Evolutionary conservation across 345 rosid species (phyloP), one percentile per base, ranked within the genome.

Genomic region (Salix exigua): DNA sequence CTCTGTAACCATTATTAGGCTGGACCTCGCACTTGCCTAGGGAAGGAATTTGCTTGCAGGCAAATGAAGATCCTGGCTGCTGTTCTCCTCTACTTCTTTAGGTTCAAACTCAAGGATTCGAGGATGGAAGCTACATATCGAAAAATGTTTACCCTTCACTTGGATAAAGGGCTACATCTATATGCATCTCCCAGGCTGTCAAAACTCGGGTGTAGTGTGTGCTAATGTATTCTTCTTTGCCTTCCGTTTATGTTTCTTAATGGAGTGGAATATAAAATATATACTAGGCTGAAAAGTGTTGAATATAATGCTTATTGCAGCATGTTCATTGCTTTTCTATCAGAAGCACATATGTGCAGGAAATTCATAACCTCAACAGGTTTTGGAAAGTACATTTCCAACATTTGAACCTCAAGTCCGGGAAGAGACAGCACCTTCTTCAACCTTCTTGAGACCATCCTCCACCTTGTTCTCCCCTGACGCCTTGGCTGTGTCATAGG

Each of bases 111-210:
- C n/a, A 74, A 66, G 35, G 80, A 86, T 65, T 83, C 63, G 77
- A 83, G 37, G 3, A 79, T 73, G 6, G 81, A 71, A 77, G 82
- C 77, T 2, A 68, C 78, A 4, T 83, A 83, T 48, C 31, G 85
- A 55, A 79, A 84, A 40, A 81, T 81, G 88, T 81, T 83, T 75
- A 85, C 88, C 0, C 86, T 87, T 80, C 84, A 85, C 75, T 77
- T 85, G 81, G 85, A 81, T 71, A 62, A 76, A 62, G 86, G 87
- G 6, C 89, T 85, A 28, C 88, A 75, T 71, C 30, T 80, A 23
- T 74, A 67, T 72, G 84, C 80, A 18, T 46, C 64, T 73, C 77
- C 73, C 21, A 81, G 85, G 77, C 44, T 25, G 62, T 73, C 31
- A 76, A 70, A 12, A 10, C 14, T 13, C 7, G 14, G 42, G 38